A percentile compares a stretch with the other conserved stretches of the same genome.
These are phyloP conservation scores for Cymodocea nodosa DNA, from an alignment of 116 monocot genomes.

Conservation along the genomic window DNA sequence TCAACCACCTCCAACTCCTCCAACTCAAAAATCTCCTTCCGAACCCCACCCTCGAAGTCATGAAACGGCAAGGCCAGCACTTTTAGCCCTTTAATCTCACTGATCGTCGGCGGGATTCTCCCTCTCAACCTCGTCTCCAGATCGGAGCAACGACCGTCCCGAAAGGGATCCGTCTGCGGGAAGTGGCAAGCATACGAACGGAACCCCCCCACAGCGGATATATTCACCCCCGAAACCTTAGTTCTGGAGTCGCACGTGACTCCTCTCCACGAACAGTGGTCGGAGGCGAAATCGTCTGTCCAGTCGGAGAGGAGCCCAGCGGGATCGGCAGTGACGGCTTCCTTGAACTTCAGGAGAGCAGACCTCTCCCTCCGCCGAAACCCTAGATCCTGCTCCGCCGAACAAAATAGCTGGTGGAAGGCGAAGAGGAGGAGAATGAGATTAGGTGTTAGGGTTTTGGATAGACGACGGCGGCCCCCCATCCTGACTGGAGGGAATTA, in stretches of 20 bases:
- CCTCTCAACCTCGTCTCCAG: slow-evolving; percentile 24
- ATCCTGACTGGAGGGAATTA: neutral
- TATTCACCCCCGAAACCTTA: slow-evolving; percentile 30
- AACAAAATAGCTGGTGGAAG: neutral
- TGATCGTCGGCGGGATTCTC: slow-evolving; percentile 26
- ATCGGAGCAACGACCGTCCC: slow-evolving; percentile 16
- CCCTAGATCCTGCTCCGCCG: neutral
- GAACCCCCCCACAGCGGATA: slow-evolving; percentile 11
- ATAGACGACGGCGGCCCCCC: slow-evolving; percentile 3
- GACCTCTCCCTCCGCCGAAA: neutral
- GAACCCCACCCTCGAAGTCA: slow-evolving; percentile 35
- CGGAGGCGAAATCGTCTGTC: slow-evolving; percentile 8
- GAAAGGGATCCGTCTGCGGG: slow-evolving; percentile 1
- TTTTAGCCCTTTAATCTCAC: slow-evolving; percentile 32
- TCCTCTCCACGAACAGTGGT: slow-evolving; percentile 40
- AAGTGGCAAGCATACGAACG: neutral
- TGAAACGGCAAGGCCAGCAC: slow-evolving; percentile 40
- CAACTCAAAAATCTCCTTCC: slow-evolving; percentile 35
- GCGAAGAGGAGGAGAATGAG: neutral
- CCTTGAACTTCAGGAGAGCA: slow-evolving; percentile 42
- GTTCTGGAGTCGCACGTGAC: slow-evolving; percentile 32
- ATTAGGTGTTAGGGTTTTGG: neutral
- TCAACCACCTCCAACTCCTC: slow-evolving; percentile 37
- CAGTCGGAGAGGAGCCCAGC: slow-evolving; percentile 23
- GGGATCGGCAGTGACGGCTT: slow-evolving; percentile 30